phyloP scores from a whole-genome alignment of 108 stramenopile species.

The Fragilaria radians region DNA sequence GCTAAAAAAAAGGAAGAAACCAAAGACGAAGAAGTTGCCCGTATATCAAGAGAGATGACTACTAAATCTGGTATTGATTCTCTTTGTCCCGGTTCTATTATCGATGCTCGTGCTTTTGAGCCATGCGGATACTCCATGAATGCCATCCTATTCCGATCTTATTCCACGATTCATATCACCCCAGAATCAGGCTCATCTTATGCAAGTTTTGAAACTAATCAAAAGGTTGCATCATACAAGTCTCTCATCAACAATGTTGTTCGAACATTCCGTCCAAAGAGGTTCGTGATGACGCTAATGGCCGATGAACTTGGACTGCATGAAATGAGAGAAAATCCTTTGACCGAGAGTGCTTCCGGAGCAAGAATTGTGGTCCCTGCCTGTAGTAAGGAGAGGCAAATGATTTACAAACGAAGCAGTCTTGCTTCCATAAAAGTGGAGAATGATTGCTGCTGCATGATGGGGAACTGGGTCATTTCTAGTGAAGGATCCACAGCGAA shows the following conservation, averaged over 20 bases:
- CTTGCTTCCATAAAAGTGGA: conserved; percentile 82
- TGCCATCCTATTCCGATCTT: conserved; percentile 94
- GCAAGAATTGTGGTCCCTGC: conserved; percentile 57
- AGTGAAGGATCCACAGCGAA: conserved; percentile 17
- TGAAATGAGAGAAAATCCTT: conserved; percentile 77
- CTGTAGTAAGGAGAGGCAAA: conserved; percentile 9
- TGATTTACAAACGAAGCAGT: conserved; percentile 71
- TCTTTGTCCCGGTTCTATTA: conserved; percentile 91
- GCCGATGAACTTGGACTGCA: conserved; percentile 94
- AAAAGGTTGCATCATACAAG: conserved; percentile 79
- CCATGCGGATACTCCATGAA: conserved; percentile 99
- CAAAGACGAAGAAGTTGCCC: conserved; percentile 73
- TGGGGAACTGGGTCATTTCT: conserved; percentile 85
- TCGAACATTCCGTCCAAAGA: conserved; percentile 90
- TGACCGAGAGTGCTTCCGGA: conserved; percentile 32
- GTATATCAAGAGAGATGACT: conserved; percentile 75
- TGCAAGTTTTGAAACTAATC: conserved; percentile 98
- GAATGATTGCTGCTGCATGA: conserved; percentile 85
- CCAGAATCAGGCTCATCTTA: conserved; percentile 95
- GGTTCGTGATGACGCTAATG: conserved; percentile 98
- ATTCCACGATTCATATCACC: conserved; percentile 99
- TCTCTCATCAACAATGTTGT: conserved; percentile 94
- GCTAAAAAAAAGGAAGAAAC: conserved; percentile 50
- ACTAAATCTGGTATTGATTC: conserved; percentile 74
- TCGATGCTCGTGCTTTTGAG: conserved; percentile 94